phyloP scores from a whole-genome alignment of 73 alveolate genomes.

The Paramecium sexaurelia region DNA sequence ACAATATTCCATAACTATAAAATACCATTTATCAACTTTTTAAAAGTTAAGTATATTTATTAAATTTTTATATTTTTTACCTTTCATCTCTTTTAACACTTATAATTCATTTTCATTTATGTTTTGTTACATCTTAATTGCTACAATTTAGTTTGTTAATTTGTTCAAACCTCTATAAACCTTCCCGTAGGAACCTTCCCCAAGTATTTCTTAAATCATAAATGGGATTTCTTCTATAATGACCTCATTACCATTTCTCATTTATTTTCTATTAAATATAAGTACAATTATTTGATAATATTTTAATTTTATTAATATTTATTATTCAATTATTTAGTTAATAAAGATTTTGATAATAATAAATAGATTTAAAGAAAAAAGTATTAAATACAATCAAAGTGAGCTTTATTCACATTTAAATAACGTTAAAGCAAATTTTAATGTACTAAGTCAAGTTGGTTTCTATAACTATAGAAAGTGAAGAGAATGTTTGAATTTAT shows the following conservation, averaged over 20 bases:
- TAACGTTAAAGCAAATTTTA: too few species aligned
- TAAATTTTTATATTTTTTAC: neutral
- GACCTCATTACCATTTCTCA: neutral
- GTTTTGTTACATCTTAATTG: neutral
- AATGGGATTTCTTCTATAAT: neutral
- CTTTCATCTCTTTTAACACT: neutral
- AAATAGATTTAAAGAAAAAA: too few species aligned
- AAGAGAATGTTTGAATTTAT: too few species aligned
- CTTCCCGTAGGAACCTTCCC: neutral
- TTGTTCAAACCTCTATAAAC: neutral
- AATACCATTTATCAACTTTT: neutral
- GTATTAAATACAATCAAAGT: too few species aligned
- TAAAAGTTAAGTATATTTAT: neutral
- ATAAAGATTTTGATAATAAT: too few species aligned
- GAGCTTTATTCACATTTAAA: too few species aligned
- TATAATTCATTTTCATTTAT: neutral
- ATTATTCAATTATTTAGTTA: too few species aligned
- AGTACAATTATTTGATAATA: neutral
- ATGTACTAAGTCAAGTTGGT: too few species aligned
- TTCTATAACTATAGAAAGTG: too few species aligned
- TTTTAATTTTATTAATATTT: too few species aligned
- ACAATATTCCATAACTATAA: constrained; percentile 33
- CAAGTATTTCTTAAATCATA: neutral
- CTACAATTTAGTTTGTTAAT: neutral
- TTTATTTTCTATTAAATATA: neutral